Evolutionary conservation across 2,329 filamentous ascomycete species (phyloP), one percentile per base, ranked within the genome.

Genomic region (Stachybotrys chartarum): DNA sequence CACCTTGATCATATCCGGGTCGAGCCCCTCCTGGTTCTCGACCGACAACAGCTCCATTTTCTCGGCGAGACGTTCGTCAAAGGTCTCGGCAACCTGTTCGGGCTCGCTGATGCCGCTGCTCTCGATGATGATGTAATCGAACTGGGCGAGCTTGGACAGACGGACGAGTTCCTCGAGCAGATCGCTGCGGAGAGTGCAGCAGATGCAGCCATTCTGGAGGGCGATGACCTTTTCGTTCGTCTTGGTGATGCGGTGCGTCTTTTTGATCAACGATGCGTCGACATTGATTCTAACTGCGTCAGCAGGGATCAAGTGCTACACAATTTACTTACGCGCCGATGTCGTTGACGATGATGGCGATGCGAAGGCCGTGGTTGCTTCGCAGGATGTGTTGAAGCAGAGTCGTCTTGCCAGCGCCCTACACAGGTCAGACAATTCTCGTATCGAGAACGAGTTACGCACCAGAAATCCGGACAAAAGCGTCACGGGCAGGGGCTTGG

Each of bases 131-230:
- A 90, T 81, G 65, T 90, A 90, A 65, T 90, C 85, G 44, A 90
- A 85, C 52, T 79, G 73, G 17, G 82, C 78, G 1, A 83, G 75
- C 63, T 85, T 80, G 0, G 85, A 66, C 1, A 90, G 74, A 1
- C 78, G 78, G 1, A 86, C 85, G 0, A 90, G 78, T 65, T 90
- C 87, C 57, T 87, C 82, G 0, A 91, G 77, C 1, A 90, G 70
- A 55, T 90, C 87, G 1, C 86, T 86, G 4, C 87, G 82, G 0
- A 90, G 75, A 0, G 86, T 90, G 62, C 87, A 91, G 73, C 87
- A 91, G 62, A 91, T 91, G 60, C 87, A 90, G 10, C 87, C 85
- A 58, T 88, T 89, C 63, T 88, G 84, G 54, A 89, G 76, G 10
- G 84, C 80, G 16, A 88, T 82, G 35, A 88, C 75, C 59, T 87